Conservation (phyloP, 208 protist species). For the Naegleria gruberi region DNA sequence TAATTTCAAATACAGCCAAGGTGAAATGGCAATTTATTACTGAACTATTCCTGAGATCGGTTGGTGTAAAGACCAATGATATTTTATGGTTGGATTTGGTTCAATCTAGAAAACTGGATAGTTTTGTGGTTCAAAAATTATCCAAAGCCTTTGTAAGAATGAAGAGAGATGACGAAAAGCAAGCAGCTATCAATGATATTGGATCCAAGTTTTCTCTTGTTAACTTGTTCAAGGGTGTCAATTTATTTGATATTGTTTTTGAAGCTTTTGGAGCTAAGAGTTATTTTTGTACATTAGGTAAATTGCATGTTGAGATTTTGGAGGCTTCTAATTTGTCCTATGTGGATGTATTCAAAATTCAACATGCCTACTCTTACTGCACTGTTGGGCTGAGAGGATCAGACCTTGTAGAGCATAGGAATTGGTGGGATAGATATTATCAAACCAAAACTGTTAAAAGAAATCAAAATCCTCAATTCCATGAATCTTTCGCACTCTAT, state of each 20-base stretch:
- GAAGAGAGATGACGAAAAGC: background rate
- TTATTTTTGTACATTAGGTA: background rate
- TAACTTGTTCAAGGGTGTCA: conserved; percentile 1
- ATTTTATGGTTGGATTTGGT: conserved; percentile 12
- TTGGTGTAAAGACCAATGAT: background rate
- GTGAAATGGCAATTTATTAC: background rate
- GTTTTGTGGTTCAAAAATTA: background rate
- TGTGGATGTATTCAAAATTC: background rate
- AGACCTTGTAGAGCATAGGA: background rate
- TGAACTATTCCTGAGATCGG: background rate
- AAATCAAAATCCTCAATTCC: background rate
- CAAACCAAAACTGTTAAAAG: background rate
- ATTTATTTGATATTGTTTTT: background rate
- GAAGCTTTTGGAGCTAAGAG: background rate
- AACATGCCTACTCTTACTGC: background rate
- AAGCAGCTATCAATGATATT: background rate
- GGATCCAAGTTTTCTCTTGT: background rate
- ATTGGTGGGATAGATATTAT: background rate
- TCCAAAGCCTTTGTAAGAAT: background rate
- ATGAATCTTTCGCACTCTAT: background rate
- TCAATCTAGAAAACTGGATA: background rate
- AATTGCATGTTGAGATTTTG: background rate
- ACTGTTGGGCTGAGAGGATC: background rate
- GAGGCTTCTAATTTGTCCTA: background rate
- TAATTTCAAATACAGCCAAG: background rate